Base-by-base conservation (phyloP, 208 protist genomes). In the Trichomonas gallinae region DNA sequence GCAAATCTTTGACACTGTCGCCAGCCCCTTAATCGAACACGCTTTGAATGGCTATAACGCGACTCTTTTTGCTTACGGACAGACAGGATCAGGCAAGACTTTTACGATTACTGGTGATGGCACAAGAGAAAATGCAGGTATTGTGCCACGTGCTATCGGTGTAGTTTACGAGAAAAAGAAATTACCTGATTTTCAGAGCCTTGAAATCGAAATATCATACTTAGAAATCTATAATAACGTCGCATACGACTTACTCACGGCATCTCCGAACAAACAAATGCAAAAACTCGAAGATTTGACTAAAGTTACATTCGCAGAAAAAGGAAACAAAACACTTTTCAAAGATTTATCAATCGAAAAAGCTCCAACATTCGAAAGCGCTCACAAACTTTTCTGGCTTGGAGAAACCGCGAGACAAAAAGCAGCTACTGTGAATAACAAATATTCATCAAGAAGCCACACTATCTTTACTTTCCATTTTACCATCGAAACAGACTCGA, bases 141-240 rank as follows among this genome's bases (percentile, higher is more conserved):
- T 96, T 63, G 44, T 96, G 63, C 51, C 46, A 44, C 93, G 93
- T 3, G 36, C 93, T 38, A 93, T 93, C 26, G 6, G 34, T 38
- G 42, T 48, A 38, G 44, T 93, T 93, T 93, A 93, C 44, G 38
- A 89, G 31, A 89, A 89, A 44, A 89, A 89, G 31, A 89, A 89
- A 23, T 0, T 46, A 4, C 83, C 83, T 31, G 34, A 26, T 89
- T 42, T 44, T 58, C 9, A 11, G 34, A 49, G 48, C 26, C 36
- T 49, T 40, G 89, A 88, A 51, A 93, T 96, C 10, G 21, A 34
- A 36, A 91, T 97, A 82, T 96, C 82, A 34, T 97, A 97, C 96
- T 36, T 97, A 26, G 97, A 97, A 97, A 97, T 97, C 51, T 97
- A 97, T 93, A 97, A 97, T 96, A 96, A 97, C 63, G 26, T 17